These are phyloP conservation scores for Mucor piriformis DNA, from an alignment of 371 early-diverging fungal genomes.

Conservation along the genomic window DNA sequence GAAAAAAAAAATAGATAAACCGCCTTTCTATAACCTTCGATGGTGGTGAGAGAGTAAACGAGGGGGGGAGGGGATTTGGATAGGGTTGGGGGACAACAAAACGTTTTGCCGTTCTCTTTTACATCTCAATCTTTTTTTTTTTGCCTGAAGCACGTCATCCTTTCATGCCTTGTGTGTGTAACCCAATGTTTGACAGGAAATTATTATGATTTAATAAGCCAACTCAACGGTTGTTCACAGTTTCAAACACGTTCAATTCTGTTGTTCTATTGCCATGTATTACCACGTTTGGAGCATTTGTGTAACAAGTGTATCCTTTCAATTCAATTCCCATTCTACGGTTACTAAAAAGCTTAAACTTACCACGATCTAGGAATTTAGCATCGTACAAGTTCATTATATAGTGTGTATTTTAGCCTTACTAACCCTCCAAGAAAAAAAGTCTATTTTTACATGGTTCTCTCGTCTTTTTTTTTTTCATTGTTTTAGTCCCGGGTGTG, in stretches of 20 bases:
- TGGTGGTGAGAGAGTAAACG: neutral
- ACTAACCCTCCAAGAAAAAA: neutral
- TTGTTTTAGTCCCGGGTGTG: too few species aligned
- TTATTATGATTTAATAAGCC: neutral
- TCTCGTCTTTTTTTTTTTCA: neutral
- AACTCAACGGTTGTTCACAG: too few species aligned
- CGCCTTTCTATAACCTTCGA: neutral
- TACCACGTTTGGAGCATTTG: neutral
- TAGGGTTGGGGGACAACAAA: too few species aligned
- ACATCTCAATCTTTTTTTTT: slow-evolving; percentile 11
- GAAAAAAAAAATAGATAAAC: neutral
- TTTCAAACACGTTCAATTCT: too few species aligned
- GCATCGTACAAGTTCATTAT: slow-evolving; percentile 23
- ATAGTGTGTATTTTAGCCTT: neutral
- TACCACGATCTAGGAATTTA: slow-evolving; percentile 25
- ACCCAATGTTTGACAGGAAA: slow-evolving; percentile 27
- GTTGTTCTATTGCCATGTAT: neutral
- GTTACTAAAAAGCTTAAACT: slow-evolving; percentile 15
- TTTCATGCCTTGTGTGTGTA: neutral
- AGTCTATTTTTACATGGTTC: neutral
- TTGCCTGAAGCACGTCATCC: slow-evolving; percentile 8
- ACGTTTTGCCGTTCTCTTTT: slow-evolving; percentile 7
- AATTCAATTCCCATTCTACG: slow-evolving; percentile 24
- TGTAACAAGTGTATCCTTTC: neutral
- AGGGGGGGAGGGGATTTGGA: too few species aligned